Evolutionary conservation across 306 rosid species (phyloP), one percentile per base, ranked within the genome.

Genomic region (Vigna mungo): DNA sequence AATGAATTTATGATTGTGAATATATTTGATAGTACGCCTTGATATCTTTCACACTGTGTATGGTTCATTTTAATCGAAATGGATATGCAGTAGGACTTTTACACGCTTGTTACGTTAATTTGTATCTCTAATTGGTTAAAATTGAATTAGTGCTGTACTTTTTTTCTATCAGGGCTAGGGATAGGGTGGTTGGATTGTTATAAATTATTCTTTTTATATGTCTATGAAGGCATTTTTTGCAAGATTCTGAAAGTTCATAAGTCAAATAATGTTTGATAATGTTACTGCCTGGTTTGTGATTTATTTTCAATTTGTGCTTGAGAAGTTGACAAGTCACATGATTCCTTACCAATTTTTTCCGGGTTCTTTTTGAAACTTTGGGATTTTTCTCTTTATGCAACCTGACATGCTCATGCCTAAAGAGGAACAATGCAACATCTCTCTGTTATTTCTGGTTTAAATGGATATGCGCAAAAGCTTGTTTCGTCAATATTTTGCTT

Each of bases 1-100:
- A 10, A 47, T 36, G 21, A 54, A 20, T 8, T 52, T 48, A 32
- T 25, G 23, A 25, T 18, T 2, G 43, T 20, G 34, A 79, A 23
- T 39, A 71, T 62, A 1, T 18, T 10, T n/a, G 48, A 9, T 34
- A 49, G 21, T 37, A 41, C 47, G 39, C 39, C 13, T 54, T 71
- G 56, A 71, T 77, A 76, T 27, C 27, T 76, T 62, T n/a, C n/a
- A 71, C 37, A 43, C 21, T 18, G 18, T 46, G n/a, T 44, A 27
- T 59, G 47, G 32, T 18, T 7, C 14, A 52, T 58, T 53, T 34
- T 11, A 41, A 37, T 51, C 51, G 12, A 61, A 52, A 16, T 65
- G 37, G 34, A 65, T 64, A 13, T 62, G 49, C 41, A 18, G 68
- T 13, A 36, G 23, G 48, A 46, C 25, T 36, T 49, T 46, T 51